Evolutionary conservation across 2,329 filamentous ascomycete genomes (phyloP).

Genomic region (Botrytis tulipae): DNA sequence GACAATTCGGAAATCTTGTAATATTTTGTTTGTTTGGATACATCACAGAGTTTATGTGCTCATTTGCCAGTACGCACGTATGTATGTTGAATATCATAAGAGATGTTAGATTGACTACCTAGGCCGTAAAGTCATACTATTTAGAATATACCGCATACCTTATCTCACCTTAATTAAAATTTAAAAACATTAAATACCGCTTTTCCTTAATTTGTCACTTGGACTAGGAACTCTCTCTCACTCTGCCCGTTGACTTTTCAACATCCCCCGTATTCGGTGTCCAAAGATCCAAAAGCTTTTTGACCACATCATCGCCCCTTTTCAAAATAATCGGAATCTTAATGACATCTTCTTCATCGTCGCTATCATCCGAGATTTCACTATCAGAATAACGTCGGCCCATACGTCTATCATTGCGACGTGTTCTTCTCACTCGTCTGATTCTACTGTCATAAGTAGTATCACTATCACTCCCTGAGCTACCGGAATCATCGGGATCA

Average conservation of each 20-base stretch:
- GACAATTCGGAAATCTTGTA: not conserved
- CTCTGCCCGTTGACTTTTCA: not conserved
- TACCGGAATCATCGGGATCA: not conserved
- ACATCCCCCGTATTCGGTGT: slow-evolving; percentile 10
- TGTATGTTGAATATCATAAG: not conserved
- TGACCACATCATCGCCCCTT: slow-evolving; percentile 26
- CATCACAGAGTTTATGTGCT: not conserved
- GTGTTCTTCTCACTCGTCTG: not conserved
- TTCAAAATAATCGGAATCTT: slow-evolving; percentile 23
- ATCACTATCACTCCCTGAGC: slow-evolving; percentile 19
- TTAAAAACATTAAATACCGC: not conserved
- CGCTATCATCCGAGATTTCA: slow-evolving; percentile 14
- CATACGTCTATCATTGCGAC: slow-evolving; percentile 8
- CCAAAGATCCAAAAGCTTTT: slow-evolving; percentile 27
- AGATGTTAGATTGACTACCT: not conserved
- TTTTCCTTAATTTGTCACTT: not conserved
- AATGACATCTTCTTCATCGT: slow-evolving; percentile 23
- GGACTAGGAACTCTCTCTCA: not conserved
- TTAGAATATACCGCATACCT: not conserved
- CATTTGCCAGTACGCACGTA: not conserved
- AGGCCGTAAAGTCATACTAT: not conserved
- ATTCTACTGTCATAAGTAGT: slow-evolving; percentile 16
- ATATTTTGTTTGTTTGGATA: not conserved
- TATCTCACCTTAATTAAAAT: no score
- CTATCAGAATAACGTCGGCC: not conserved